Percentiles rank a stretch among this genome's conserved stretches.
phyloP scores from a whole-genome alignment of 169 alveolate species.

The Babesia ovata region DNA sequence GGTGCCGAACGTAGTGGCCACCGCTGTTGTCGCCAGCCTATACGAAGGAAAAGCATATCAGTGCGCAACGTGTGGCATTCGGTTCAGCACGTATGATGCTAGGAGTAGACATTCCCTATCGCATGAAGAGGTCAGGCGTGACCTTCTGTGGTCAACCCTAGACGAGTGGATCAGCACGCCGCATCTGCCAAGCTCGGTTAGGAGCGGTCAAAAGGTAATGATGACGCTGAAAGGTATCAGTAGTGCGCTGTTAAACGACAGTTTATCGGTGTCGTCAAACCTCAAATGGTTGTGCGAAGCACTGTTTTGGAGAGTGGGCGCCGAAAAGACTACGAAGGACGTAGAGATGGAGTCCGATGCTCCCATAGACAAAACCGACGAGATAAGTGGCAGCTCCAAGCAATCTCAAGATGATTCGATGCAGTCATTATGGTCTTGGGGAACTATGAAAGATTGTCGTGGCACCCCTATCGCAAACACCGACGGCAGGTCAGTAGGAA shows the following conservation, averaged over 20 bases:
- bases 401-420: constrained; percentile 5
- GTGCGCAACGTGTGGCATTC: constrained; percentile 52
- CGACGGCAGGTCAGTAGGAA: not conserved
- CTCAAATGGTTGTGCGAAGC: constrained; percentile 35
- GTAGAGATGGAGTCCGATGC: constrained; percentile 10
- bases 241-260: not conserved
- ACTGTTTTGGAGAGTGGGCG: constrained; percentile 23
- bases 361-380: too few species aligned
- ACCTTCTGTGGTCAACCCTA: constrained; percentile 45
- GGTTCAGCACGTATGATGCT: constrained; percentile 37
- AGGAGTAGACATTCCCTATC: constrained; percentile 29
- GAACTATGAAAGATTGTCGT: constrained; percentile 33
- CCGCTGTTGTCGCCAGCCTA: constrained; percentile 18
- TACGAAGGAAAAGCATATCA: constrained; percentile 32
- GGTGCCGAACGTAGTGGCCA: constrained; percentile 54
- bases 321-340: not conserved
- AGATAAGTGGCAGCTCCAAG: too few species aligned
- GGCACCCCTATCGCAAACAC: not conserved
- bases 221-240: constrained; percentile 25
- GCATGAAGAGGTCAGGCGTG: constrained; percentile 40
- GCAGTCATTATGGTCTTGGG: constrained; percentile 63
- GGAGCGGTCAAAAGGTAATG: constrained; percentile 11
- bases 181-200: not conserved
- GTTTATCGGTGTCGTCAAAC: not conserved
- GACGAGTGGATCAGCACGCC: constrained; percentile 53